Conservation (phyloP, 1,284 basidiomycete genomes). For the Trichosporon asahii region DNA sequence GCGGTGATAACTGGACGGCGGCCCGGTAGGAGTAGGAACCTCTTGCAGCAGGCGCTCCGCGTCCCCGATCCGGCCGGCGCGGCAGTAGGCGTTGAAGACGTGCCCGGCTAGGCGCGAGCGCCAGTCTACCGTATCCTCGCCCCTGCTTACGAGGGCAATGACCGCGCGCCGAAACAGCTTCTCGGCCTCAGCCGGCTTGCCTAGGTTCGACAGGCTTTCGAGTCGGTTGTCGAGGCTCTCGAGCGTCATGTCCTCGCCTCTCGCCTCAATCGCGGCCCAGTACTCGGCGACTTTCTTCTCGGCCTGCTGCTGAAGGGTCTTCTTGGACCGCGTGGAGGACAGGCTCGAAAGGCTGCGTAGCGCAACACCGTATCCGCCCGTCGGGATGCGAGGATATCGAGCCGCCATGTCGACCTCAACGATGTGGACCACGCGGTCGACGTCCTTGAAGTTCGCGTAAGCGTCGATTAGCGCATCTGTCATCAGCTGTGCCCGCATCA, state of each 20-base stretch:
- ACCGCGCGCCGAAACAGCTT: not conserved
- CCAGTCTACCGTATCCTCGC: not conserved
- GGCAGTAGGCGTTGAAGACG: not conserved
- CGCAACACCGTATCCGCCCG: not conserved
- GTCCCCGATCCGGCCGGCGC: not conserved
- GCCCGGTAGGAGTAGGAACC: not conserved
- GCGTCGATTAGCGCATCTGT: conserved; percentile 3
- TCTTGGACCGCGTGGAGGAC: not conserved
- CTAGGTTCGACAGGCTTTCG: not conserved
- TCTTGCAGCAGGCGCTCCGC: not conserved
- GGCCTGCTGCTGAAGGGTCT: not conserved
- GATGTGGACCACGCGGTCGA: conserved; percentile 6
- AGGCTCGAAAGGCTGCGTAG: not conserved
- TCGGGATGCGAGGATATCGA: conserved; percentile 9
- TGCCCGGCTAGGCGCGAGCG: not conserved
- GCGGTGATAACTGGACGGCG: not conserved
- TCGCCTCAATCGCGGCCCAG: not conserved
- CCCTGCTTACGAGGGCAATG: not conserved
- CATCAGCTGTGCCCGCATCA: not conserved
- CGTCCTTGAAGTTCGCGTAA: not conserved
- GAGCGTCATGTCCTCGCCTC: not conserved
- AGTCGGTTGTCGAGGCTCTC: not conserved
- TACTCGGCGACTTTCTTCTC: not conserved
- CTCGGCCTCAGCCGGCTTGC: not conserved
- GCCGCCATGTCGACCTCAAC: conserved; percentile 20